Base-by-base conservation (phyloP, 1,284 basidiomycete species). In the Sporisorium reilianum region DNA sequence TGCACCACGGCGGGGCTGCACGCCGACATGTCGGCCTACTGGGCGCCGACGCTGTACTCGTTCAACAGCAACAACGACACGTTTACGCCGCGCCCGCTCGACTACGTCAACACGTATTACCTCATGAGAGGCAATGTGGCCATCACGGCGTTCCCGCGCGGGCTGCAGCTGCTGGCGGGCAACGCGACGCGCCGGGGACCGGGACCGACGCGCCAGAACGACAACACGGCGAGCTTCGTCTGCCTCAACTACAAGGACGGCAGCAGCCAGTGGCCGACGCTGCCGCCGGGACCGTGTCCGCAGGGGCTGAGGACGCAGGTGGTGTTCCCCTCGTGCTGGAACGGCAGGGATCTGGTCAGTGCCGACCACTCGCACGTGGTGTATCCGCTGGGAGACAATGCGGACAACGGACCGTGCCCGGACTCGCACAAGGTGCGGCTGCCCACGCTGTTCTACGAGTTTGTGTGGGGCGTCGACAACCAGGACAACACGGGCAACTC, bases 281-380 rank as follows among this genome's bases (percentile, higher is more conserved):
- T 80, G 46, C 68, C 75, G 1, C 48, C 38, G n/a, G 36, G 32
- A 11, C 36, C 58, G 2, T 79, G 78, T 49, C 82, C 85, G 14
- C 69, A 81, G 30, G 85, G 85, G 45, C 81, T 87, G 77, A 78
- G 86, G 45, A 82, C 85, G 23, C 86, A 86, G 67, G 81, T 86
- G 53, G 78, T 83, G 66, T 85, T 88, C 83, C 88, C 87, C n/a
- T 86, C 87, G 1, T 89, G 88, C 80, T 89, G 88, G 88, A 87
- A 88, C 72, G 88, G 88, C 8, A 78, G 85, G 36, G 86, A 87
- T 70, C 80, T 87, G 57, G 86, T 87, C 66, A 85, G 85, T 14
- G 41, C 81, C 2, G 85, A 87, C 48, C 86, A 87, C 80, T 80
- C 80, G 9, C 87, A 87, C 77, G 81, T 86, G 78, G 82, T 80